A percentile compares a stretch with the other conserved stretches of the same genome.
These are phyloP conservation scores for Exophiala sp. DNA, from an alignment of 2,329 filamentous ascomycete genomes.

Conservation along the genomic window DNA sequence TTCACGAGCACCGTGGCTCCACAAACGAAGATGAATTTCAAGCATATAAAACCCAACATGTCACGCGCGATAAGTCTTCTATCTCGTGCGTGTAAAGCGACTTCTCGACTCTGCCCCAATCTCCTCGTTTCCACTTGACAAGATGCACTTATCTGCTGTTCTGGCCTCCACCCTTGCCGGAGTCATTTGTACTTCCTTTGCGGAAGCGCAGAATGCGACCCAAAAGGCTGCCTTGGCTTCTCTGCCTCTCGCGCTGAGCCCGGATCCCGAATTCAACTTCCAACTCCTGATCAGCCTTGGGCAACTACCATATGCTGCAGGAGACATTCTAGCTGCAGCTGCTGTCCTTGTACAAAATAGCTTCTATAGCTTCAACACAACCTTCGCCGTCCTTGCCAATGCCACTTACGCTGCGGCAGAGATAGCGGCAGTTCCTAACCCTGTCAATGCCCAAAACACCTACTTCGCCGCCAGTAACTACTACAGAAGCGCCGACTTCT, in stretches of 20 bases:
- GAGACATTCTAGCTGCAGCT: slow-evolving; percentile 25
- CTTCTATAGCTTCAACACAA: slow-evolving; percentile 17
- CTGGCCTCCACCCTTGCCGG: too few species aligned
- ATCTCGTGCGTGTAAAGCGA: too few species aligned
- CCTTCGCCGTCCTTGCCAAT: slow-evolving; percentile 24
- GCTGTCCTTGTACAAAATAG: slow-evolving; percentile 23
- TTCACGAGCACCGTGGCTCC: too few species aligned
- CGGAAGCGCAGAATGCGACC: too few species aligned
- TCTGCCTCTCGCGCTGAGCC: slow-evolving; percentile 14
- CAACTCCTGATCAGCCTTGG: slow-evolving; percentile 17
- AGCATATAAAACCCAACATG: too few species aligned
- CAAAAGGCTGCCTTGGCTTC: too few species aligned
- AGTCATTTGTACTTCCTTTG: too few species aligned
- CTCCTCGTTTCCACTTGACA: too few species aligned
- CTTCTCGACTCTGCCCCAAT: too few species aligned
- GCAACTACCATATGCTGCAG: slow-evolving; percentile 15
- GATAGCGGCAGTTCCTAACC: slow-evolving; percentile 17
- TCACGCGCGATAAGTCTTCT: too few species aligned
- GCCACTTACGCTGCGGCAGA: slow-evolving; percentile 20
- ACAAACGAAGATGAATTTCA: too few species aligned
- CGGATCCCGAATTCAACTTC: slow-evolving; percentile 24
- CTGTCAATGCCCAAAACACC: slow-evolving; percentile 30
- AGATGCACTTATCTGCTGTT: too few species aligned
- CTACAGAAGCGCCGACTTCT: slow-evolving; percentile 44
- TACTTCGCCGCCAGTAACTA: slow-evolving; percentile 43